Evolutionary conservation across 2,329 filamentous ascomycete species (phyloP).

Genomic region (Alternaria sp.): DNA sequence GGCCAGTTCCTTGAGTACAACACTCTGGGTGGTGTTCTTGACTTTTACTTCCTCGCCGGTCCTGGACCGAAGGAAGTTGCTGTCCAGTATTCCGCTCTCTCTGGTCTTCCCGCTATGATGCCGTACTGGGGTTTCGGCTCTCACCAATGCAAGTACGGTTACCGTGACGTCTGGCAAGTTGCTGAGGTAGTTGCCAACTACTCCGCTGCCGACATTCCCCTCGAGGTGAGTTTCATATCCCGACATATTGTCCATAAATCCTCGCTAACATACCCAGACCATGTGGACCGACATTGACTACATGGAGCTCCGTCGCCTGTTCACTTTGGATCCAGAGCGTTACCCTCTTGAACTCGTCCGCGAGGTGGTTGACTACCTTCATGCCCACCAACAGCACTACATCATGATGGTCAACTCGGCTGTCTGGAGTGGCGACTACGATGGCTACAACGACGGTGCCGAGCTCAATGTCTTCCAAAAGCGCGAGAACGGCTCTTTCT

Average conservation of each 20-base stretch:
- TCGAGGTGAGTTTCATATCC: slow-evolving; percentile 26
- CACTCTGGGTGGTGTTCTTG: slow-evolving; percentile 77
- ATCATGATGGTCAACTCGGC: slow-evolving; percentile 82
- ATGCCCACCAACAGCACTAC: slow-evolving; percentile 71
- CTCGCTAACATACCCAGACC: slow-evolving; percentile 55
- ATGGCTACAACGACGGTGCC: slow-evolving; percentile 67
- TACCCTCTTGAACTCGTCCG: slow-evolving; percentile 68
- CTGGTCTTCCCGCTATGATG: slow-evolving; percentile 56
- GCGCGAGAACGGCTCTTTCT: slow-evolving; percentile 61
- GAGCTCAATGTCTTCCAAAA: slow-evolving; percentile 62
- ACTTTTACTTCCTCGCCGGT: slow-evolving; percentile 63
- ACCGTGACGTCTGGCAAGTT: slow-evolving; percentile 65
- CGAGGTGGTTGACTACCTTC: slow-evolving; percentile 70
- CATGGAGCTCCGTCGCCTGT: slow-evolving; percentile 66
- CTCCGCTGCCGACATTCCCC: slow-evolving; percentile 66
- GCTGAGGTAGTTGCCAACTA: slow-evolving; percentile 73
- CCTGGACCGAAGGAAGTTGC: slow-evolving; percentile 56
- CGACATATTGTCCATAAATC: not conserved
- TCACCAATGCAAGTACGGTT: slow-evolving; percentile 59
- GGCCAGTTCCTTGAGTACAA: slow-evolving; percentile 81
- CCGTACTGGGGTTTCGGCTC: slow-evolving; percentile 62
- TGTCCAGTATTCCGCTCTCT: slow-evolving; percentile 56
- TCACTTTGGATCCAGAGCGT: slow-evolving; percentile 69
- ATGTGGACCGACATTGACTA: slow-evolving; percentile 79
- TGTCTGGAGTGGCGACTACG: slow-evolving; percentile 55